Base-by-base conservation (phyloP, 2,329 filamentous ascomycete species). In the Grosmannia serpens region DNA sequence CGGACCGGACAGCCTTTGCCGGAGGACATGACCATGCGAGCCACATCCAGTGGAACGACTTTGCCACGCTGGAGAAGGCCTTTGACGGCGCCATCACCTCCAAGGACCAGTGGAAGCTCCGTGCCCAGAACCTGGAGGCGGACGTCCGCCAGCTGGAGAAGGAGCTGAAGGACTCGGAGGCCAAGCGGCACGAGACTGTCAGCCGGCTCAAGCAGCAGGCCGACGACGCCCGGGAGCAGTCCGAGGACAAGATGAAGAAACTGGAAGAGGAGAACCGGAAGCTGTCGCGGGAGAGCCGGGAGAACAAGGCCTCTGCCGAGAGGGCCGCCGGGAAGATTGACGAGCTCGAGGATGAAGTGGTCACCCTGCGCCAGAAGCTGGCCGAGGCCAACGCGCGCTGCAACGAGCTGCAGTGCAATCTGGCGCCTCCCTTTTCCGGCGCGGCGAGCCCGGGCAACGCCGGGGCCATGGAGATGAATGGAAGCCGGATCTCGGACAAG, bases 41-140 rank as follows among this genome's bases (percentile, higher is more conserved):
- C 59, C 64, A 64, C 38, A 64, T 64, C 53, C 62, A 65, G 41
- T 64, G 64, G 51, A 62, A 56, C 53, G 62, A 65, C 60, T 61
- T 68, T 50, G 62, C 62, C 55, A 63, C 64, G n/a, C 64, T 71
- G 13, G 63, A 67, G 57, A 63, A 67, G n/a, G 64, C 66, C 8
- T 63, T 69, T 44, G 60, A 64, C n/a, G 46, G 41, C 4, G 57
- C 64, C 1, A 58, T 60, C 41, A 60, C 63, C 11, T 61, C 67
- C 26, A 60, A 62, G 41, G 64, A 68, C 26, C 60, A 65, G 33
- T 69, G 61, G 62, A 65, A 65, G 62, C 57, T 53, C 31, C 67
- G 64, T 50, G 62, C 58, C 41, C 11, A 53, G 10, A 64, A 70
- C 2, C 53, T 64, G 58, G 65, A 71, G 26, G 56, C 57, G 5